Percentiles rank a stretch among this genome's conserved stretches.
These are phyloP conservation scores for Neoboletus magnificus DNA, from an alignment of 768 basidiomycete genomes.

Conservation along the genomic window DNA sequence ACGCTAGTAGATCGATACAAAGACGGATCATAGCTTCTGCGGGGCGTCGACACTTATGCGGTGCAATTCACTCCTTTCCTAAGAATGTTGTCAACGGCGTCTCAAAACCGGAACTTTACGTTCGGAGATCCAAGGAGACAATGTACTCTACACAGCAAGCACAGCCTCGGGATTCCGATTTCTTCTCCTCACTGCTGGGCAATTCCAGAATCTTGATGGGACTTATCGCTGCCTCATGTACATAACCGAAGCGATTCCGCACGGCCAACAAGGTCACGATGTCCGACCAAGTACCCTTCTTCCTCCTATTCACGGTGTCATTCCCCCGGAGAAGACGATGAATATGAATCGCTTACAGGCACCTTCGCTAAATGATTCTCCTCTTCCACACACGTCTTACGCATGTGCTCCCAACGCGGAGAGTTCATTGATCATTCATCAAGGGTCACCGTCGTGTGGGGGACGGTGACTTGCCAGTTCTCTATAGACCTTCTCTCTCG, in stretches of 20 bases:
- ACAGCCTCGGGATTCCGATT: not conserved
- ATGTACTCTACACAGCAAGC: conserved; percentile 1
- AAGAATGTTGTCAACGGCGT: not conserved
- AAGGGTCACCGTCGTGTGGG: conserved; percentile 8
- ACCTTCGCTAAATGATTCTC: conserved; percentile 21
- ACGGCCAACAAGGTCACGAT: not conserved
- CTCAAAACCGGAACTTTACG: not conserved
- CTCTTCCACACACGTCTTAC: conserved; percentile 6
- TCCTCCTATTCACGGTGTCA: not conserved
- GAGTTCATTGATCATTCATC: conserved; percentile 4
- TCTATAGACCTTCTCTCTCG: not conserved
- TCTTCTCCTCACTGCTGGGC: not conserved
- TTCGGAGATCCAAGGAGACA: not conserved
- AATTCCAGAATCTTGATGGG: conserved; percentile 5
- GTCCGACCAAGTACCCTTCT: not conserved
- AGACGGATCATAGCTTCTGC: not conserved
- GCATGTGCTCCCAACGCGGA: conserved; percentile 9
- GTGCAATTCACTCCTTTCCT: not conserved
- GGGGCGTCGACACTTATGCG: not conserved
- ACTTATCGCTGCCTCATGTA: conserved; percentile 14
- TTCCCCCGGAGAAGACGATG: conserved; percentile 7
- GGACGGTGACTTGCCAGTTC: conserved; percentile 1
- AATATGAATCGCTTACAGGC: conserved; percentile 16
- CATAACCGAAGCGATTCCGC: conserved; percentile 5
- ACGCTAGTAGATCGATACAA: not conserved